Evolutionary conservation across 2,329 filamentous ascomycete genomes (phyloP).

Genomic region (Colletotrichum magnum): DNA sequence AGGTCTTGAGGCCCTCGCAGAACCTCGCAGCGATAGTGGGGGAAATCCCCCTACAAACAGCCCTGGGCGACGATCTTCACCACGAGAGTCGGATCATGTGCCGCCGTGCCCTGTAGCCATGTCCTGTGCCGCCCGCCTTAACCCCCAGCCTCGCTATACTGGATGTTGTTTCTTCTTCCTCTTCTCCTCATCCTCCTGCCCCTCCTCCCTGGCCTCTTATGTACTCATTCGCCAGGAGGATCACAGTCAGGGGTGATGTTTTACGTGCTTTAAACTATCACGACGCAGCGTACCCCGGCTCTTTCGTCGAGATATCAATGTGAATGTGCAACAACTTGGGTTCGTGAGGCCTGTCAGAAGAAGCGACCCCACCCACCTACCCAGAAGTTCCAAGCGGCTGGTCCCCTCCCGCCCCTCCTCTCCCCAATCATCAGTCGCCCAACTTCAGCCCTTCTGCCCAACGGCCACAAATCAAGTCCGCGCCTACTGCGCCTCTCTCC

Average conservation of each 20-base stretch:
- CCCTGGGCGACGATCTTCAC: slow-evolving; percentile 17
- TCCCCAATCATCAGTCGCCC: background rate
- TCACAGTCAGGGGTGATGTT: background rate
- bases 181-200: background rate
- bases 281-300: background rate
- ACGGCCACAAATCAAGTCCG: slow-evolving; percentile 11
- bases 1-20: background rate
- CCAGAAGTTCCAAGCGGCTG: slow-evolving; percentile 12
- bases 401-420: background rate
- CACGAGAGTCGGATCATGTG: slow-evolving; percentile 15
- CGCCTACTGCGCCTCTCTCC: slow-evolving; percentile 4
- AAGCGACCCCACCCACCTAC: slow-evolving; percentile 9
- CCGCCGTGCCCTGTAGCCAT: slow-evolving; percentile 1
- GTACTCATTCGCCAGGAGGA: background rate
- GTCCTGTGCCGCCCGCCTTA: slow-evolving; percentile 16
- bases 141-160: slow-evolving; percentile 10
- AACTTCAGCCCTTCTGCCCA: background rate
- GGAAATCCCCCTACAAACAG: too few species aligned
- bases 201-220: slow-evolving; percentile 4
- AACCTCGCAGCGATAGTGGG: background rate
- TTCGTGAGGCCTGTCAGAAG: background rate
- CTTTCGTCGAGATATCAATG: slow-evolving; percentile 1
- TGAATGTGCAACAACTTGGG: background rate
- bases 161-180: slow-evolving; percentile 13
- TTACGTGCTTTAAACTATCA: background rate